Evolutionary conservation across 495 filamentous ascomycete genomes (phyloP).

Genomic region (Hypomontagnella monticulosa): DNA sequence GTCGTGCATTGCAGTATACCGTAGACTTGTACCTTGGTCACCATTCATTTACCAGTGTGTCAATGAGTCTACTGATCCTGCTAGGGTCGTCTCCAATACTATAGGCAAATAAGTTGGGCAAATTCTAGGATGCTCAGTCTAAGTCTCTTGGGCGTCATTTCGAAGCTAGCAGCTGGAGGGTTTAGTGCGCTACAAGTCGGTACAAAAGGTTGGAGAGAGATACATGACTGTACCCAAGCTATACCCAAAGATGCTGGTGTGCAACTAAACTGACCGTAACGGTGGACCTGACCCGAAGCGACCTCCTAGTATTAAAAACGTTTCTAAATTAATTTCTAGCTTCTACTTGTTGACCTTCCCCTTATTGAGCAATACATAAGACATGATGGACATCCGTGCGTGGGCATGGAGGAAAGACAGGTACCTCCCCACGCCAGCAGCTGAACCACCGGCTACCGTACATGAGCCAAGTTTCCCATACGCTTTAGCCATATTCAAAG

Average conservation of each 20-base stretch:
- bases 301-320: too few relatives aligned
- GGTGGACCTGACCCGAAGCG: constrained; percentile 1
- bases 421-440: not conserved
- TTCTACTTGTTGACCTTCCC: too few relatives aligned
- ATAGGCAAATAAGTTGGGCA: constrained; percentile 28
- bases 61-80: constrained; percentile 15
- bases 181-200: constrained; percentile 6
- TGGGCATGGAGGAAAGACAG: not conserved
- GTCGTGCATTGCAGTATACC: constrained; percentile 34
- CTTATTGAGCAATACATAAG: not conserved
- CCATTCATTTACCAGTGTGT: constrained; percentile 28
- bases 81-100: constrained; percentile 32
- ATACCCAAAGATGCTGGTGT: not conserved
- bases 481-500: too few relatives aligned
- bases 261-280: constrained; percentile 29
- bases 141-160: constrained; percentile 23
- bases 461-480: too few relatives aligned
- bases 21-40: constrained; percentile 3
- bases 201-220: constrained; percentile 24
- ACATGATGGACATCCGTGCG: not conserved
- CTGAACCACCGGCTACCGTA: too few relatives aligned
- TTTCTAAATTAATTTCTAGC: too few relatives aligned
- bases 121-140: constrained; percentile 23
- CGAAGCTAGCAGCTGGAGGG: constrained; percentile 24
- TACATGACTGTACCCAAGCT: not conserved